These are phyloP conservation scores for Psilocybe subaeruginosa DNA, from an alignment of 768 basidiomycete species.

Conservation along the genomic window DNA sequence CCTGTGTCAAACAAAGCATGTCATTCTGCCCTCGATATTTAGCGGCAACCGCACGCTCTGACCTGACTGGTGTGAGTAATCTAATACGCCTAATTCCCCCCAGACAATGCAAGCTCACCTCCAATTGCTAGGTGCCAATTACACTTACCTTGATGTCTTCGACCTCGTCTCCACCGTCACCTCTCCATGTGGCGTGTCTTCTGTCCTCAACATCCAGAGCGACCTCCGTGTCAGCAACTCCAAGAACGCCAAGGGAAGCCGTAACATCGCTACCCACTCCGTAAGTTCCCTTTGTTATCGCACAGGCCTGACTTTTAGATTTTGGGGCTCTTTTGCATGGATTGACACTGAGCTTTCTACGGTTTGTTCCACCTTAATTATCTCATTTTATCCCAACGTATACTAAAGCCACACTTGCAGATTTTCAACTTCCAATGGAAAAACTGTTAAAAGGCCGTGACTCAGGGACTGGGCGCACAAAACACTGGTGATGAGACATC, in stretches of 20 bases:
- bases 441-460: too few species aligned
- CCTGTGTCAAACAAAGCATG: neutral
- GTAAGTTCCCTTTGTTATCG: neutral
- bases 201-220: constrained; percentile 15
- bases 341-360: constrained; percentile 17
- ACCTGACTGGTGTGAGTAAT: constrained; percentile 19
- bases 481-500: too few species aligned
- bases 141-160: constrained; percentile 27
- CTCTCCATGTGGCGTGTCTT: constrained; percentile 23
- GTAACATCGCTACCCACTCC: constrained; percentile 19
- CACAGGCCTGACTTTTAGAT: too few species aligned
- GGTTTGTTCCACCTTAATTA: neutral
- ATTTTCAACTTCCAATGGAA: constrained; percentile 6
- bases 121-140: constrained; percentile 18
- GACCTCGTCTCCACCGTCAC: constrained; percentile 26
- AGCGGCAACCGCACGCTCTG: constrained; percentile 24
- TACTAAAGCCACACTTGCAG: neutral
- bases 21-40: neutral
- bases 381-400: neutral
- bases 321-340: neutral
- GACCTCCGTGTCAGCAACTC: constrained; percentile 22
- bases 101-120: neutral
- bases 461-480: too few species aligned
- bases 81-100: neutral
- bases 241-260: constrained; percentile 23